Percentiles rank a stretch among this genome's conserved stretches.
Evolutionary conservation across 805 yeast species (phyloP).

Genomic region (Suhomyces sp.): DNA sequence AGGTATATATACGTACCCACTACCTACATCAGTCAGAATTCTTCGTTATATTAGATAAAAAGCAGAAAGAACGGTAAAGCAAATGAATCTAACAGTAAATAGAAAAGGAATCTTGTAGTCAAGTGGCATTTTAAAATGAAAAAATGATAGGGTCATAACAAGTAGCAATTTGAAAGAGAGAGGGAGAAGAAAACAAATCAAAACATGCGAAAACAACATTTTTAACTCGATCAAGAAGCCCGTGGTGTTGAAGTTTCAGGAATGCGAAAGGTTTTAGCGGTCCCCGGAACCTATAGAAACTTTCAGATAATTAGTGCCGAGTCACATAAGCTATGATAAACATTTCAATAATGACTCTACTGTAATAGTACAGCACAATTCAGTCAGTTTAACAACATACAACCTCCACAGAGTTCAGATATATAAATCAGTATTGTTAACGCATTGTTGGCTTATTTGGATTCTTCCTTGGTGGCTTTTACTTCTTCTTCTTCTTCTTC

Average conservation of each 20-base stretch:
- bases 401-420: not conserved
- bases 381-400: not conserved
- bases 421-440: not conserved
- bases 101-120: not conserved
- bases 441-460: not conserved
- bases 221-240: not conserved
- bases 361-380: not conserved
- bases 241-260: not conserved
- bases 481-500: conserved; percentile 7
- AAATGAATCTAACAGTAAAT: not conserved
- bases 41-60: not conserved
- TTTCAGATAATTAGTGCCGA: not conserved
- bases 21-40: not conserved
- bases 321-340: not conserved
- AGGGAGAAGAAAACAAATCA: not conserved
- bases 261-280: not conserved
- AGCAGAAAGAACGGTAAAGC: not conserved
- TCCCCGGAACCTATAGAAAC: not conserved
- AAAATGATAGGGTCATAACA: not conserved
- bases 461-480: not conserved
- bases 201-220: not conserved
- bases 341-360: not conserved
- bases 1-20: not conserved
- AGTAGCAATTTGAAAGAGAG: not conserved
- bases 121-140: not conserved